Conservation (phyloP, 2,329 filamentous ascomycete species). For the Parastagonospora avenae region DNA sequence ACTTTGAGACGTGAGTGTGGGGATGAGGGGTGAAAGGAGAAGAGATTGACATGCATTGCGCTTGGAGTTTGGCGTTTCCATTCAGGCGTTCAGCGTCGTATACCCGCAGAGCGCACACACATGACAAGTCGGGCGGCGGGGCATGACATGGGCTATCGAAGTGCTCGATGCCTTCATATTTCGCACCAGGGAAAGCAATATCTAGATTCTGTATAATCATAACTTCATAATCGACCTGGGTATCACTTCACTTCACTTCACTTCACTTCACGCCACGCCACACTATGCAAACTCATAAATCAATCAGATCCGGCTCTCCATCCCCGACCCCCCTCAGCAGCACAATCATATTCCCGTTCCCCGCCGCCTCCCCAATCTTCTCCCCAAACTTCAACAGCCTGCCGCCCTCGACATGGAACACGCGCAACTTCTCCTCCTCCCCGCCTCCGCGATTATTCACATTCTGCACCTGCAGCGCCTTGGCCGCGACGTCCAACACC, state of each 20-base stretch:
- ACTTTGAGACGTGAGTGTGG: slow-evolving; percentile 10
- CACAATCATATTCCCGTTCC: slow-evolving; percentile 88
- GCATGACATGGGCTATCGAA: neutral
- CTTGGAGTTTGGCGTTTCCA: neutral
- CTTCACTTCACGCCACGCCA: neutral
- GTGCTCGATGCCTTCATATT: neutral
- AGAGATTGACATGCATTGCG: neutral
- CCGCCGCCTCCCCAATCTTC: slow-evolving; percentile 74
- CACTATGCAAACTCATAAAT: slow-evolving; percentile 40
- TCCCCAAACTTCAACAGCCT: slow-evolving; percentile 85
- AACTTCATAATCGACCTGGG: neutral
- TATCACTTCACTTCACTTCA: no score
- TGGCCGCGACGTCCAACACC: slow-evolving; percentile 78
- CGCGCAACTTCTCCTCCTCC: slow-evolving; percentile 78
- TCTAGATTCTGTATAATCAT: neutral
- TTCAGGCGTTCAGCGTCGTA: neutral
- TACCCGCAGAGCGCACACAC: neutral
- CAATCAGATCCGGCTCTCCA: slow-evolving; percentile 72
- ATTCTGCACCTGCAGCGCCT: slow-evolving; percentile 78
- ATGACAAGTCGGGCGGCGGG: neutral
- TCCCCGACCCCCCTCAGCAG: slow-evolving; percentile 86
- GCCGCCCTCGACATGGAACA: slow-evolving; percentile 93
- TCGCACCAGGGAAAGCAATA: neutral
- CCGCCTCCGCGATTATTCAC: slow-evolving; percentile 78
- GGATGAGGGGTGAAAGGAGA: neutral